A percentile compares a stretch with the other conserved stretches of the same genome.
Evolutionary conservation across 441 rosid genomes (phyloP).

Genomic region (Manihot esculenta): DNA sequence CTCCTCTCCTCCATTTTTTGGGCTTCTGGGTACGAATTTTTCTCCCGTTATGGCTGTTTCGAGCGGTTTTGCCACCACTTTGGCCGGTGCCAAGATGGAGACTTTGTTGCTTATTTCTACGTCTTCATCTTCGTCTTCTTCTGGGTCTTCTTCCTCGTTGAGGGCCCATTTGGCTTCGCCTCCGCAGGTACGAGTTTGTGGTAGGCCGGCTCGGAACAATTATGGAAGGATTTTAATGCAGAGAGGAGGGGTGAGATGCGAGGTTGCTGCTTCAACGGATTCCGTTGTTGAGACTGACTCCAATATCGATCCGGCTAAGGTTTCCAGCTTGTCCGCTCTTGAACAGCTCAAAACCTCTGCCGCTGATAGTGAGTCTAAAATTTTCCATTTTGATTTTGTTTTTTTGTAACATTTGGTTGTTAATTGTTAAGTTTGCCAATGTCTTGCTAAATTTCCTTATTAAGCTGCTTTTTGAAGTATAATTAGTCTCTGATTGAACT

Average conservation of each 20-base stretch:
- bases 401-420: not conserved
- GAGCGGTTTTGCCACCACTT: conserved; percentile 43
- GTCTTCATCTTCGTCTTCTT: conserved; percentile 35
- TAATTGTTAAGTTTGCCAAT: not conserved
- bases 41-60: conserved; percentile 58
- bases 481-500: not conserved
- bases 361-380: conserved; percentile 54
- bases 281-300: conserved; percentile 31
- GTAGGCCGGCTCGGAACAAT: conserved; percentile 30
- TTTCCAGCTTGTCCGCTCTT: conserved; percentile 66
- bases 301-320: conserved; percentile 35
- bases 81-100: conserved; percentile 54
- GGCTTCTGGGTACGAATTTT: not conserved
- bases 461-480: not conserved
- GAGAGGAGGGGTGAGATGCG: conserved; percentile 51
- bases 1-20: not conserved
- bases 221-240: conserved; percentile 26
- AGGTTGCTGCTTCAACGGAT: conserved; percentile 38
- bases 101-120: conserved; percentile 39
- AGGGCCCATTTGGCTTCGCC: conserved; percentile 38
- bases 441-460: not conserved
- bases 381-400: not conserved
- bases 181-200: conserved; percentile 25
- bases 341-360: conserved; percentile 87
- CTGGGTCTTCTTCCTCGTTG: conserved; percentile 35